Conservation (phyloP, 176 grass and related monocot genomes). For the Raddia guianensis region DNA sequence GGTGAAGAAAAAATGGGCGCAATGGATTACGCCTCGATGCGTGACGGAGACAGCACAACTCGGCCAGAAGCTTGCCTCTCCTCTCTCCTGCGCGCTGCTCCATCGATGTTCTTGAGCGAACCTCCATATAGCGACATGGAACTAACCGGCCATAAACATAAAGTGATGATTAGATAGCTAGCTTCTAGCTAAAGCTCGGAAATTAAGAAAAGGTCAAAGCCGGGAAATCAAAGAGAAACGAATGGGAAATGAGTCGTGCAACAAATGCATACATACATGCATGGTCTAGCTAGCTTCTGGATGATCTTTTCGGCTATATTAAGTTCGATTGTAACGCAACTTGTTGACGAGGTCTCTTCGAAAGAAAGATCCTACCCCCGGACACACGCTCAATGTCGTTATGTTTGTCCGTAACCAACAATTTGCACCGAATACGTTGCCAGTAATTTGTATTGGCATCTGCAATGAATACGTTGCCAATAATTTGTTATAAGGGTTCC, state of each 20-base stretch:
- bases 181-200: neutral
- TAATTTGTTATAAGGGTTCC: too few relatives aligned
- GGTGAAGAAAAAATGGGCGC: neutral
- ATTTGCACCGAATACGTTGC: too few relatives aligned
- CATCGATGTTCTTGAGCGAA: neutral
- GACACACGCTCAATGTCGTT: too few relatives aligned
- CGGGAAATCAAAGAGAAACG: neutral
- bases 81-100: neutral
- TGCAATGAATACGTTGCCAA: too few relatives aligned
- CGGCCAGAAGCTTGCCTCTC: neutral
- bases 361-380: too few relatives aligned
- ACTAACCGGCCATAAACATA: slow-evolving; percentile 35
- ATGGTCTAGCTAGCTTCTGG: neutral
- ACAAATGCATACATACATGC: neutral
- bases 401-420: too few relatives aligned
- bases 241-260: neutral
- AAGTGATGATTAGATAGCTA: neutral
- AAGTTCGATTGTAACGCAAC: neutral
- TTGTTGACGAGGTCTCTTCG: neutral
- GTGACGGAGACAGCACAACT: neutral
- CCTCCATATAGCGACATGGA: slow-evolving; percentile 26
- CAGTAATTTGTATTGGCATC: too few relatives aligned
- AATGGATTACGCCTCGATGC: slow-evolving; percentile 15
- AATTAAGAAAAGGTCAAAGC: neutral
- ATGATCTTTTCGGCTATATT: neutral